Conservation (phyloP, 768 basidiomycete genomes). For the Boletus insuetus region DNA sequence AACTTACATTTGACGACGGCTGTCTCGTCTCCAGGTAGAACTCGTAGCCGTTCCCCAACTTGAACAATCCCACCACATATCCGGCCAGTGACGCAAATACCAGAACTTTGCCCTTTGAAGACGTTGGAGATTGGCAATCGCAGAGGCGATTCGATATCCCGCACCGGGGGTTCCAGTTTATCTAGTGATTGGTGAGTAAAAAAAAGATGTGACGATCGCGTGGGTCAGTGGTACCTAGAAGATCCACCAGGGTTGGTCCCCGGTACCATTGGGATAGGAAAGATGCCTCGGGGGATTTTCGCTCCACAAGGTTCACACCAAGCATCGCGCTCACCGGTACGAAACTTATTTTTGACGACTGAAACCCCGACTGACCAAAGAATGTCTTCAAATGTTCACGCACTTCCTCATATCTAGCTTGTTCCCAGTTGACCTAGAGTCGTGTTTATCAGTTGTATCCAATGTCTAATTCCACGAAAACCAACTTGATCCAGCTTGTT, state of each 20-base stretch:
- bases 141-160: constrained; percentile 74
- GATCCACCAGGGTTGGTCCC: constrained; percentile 80
- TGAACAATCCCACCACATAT: constrained; percentile 88
- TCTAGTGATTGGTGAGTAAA: constrained; percentile 45
- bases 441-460: not conserved
- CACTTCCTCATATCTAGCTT: constrained; percentile 84
- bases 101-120: constrained; percentile 83
- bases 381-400: constrained; percentile 72
- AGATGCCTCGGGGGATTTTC: constrained; percentile 45
- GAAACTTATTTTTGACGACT: constrained; percentile 72
- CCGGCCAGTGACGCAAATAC: constrained; percentile 77
- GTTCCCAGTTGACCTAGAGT: constrained; percentile 80
- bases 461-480: constrained; percentile 3
- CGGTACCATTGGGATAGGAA: constrained; percentile 72
- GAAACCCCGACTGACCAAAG: constrained; percentile 85
- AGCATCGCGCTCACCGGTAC: constrained; percentile 88
- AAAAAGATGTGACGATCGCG: not conserved
- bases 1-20: constrained; percentile 68
- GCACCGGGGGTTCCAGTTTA: constrained; percentile 71
- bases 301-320: constrained; percentile 75
- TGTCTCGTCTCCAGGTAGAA: constrained; percentile 90
- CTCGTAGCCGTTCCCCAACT: constrained; percentile 83
- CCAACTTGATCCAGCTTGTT: constrained; percentile 93
- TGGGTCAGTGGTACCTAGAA: constrained; percentile 57
- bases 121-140: constrained; percentile 93